Evolutionary conservation across 2,329 filamentous ascomycete species (phyloP), one percentile per base, ranked within the genome.

Genomic region (Cordyceps militaris): DNA sequence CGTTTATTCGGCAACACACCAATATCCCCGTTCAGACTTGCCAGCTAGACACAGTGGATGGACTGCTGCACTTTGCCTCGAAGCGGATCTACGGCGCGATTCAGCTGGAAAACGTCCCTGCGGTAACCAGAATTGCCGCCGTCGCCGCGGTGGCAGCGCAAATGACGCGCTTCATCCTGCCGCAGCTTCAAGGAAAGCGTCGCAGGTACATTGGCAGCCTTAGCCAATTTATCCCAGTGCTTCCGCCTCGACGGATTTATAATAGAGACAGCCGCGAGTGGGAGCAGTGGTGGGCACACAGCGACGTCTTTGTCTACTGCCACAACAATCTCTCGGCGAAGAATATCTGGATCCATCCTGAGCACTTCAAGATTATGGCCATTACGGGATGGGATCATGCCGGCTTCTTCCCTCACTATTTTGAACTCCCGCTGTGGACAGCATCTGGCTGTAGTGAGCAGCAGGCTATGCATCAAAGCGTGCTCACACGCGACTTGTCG

Each of bases 371-470:
- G 23, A 23, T 53, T 9, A 21, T n/a, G 24, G 23, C 26, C n/a
- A 43, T 53, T 16, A 44, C 24, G 2, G 50, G 50, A 3, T 53
- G 50, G 50, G 50, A 53, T 24, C 19, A 19, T 21, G 36, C 50
- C 2, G 50, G 50, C 7, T 53, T 21, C 26, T 53, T 44, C 38
- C 50, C 50, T 1, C 16, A 19, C 4, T 7, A 24, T 3, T 53
- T 43, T 34, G 50, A 53, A 24, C 50, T 53, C 10, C 38, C 50
- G n/a, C 26, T 53, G 38, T 53, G 50, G 50, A 43, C 38, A 24
- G 26, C 24, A 19, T 14, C 9, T 9, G 50, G 26, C 2, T 43
- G 26, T 24, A 26, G 4, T 8, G 24, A 14, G 3, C 21, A 26
- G 28, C 50, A n/a, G 9, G 38, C 14, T 1, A 32, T 43, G 50